Evolutionary conservation across 2,329 filamentous ascomycete species (phyloP).

Genomic region (Diaporthe eres): DNA sequence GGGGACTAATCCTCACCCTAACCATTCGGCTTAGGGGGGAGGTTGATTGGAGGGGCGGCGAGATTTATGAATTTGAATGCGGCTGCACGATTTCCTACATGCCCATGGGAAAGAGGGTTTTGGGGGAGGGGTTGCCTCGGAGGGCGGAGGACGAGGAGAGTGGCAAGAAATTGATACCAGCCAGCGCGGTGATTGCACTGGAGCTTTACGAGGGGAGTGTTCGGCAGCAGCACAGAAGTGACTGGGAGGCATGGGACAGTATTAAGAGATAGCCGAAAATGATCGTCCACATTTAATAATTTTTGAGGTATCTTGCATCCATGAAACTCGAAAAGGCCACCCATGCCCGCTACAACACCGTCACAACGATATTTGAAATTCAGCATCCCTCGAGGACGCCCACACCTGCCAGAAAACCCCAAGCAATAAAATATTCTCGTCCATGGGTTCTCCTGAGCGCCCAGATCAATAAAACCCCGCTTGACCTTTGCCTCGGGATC

Average conservation of each 20-base stretch:
- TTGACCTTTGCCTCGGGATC: not conserved
- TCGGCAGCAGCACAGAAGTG: not conserved
- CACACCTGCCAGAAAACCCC: not conserved
- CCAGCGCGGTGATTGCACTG: not conserved
- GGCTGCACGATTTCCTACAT: not conserved
- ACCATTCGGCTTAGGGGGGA: slow-evolving; percentile 37
- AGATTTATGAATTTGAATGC: not conserved
- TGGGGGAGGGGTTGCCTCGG: not conserved
- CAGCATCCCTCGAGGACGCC: not conserved
- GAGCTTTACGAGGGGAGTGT: not conserved
- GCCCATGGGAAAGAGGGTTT: too few species aligned
- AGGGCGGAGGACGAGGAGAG: not conserved
- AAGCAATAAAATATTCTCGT: not conserved
- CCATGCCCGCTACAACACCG: not conserved
- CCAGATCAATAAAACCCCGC: slow-evolving; percentile 1
- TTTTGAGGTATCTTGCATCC: slow-evolving; percentile 15
- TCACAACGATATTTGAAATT: not conserved
- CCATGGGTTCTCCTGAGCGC: not conserved
- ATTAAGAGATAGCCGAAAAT: not conserved
- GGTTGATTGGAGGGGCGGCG: not conserved
- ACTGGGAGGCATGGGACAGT: too few species aligned
- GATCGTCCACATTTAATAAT: not conserved
- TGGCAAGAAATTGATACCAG: not conserved
- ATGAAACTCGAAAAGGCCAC: not conserved
- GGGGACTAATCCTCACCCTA: slow-evolving; percentile 43